Base-by-base conservation (phyloP, 2,329 filamentous ascomycete species). In the Aspergillus aculeatus region DNA sequence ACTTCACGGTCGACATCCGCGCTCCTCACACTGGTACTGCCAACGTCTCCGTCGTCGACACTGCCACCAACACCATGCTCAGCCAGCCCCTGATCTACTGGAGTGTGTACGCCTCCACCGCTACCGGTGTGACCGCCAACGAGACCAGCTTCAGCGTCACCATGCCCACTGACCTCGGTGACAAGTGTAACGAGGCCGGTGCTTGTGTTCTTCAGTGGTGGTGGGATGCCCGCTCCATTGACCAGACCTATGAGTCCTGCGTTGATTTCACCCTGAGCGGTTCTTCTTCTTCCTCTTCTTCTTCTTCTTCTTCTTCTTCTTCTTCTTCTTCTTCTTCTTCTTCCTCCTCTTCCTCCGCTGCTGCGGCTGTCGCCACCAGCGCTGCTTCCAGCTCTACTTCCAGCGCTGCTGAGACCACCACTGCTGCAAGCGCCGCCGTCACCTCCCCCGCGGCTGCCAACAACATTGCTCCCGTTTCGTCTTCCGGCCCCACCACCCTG, bases 41-140 rank as follows among this genome's bases (percentile, higher is more conserved):
- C 69, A 83, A 83, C 63, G 80, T 82, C 57, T 80, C 76, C 47
- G 72, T 82, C 55, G 80, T 82, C 60, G 78, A 82, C 59, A 80
- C 79, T 16, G 68, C 73, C 50, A 74, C 70, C 61, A 80, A 79
- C 66, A 59, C 69, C n/a, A 68, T 78, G 62, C 66, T 79, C 51
- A 73, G 76, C 21, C 35, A 58, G 3, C 72, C 74, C 4, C 66
- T 79, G 48, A 69, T 71, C 59, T 68, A 58, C 29, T 74, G 71
- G 71, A 54, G 62, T 23, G 64, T 66, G 54, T 73, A 74, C 64
- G 71, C 72, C n/a, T 72, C 69, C 4, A 64, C 61, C n/a, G 61
- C 65, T 24, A 71, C 68, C 10, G 69, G 69, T 5, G 64, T 72
- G 38, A 66, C 64, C 11, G 48, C 60, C 9, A 64, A 68, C 49